Evolutionary conservation across 208 protist genomes (phyloP).

Genomic region (Lotmaria passim): DNA sequence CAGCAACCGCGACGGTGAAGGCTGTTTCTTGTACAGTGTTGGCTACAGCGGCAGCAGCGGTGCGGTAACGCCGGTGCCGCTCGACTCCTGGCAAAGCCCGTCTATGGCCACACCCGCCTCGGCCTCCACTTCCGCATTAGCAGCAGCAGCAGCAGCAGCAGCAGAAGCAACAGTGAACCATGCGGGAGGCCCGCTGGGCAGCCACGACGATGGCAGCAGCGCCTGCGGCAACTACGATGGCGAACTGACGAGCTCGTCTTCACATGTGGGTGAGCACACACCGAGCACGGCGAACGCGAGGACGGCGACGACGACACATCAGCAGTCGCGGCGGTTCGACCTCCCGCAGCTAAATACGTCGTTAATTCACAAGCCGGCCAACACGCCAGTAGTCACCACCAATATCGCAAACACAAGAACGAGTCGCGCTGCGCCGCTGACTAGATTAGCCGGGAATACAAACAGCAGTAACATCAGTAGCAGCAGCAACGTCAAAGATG

Average conservation of each 20-base stretch:
- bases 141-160: not conserved
- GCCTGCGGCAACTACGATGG: not conserved
- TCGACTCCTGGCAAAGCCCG: not conserved
- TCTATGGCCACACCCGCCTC: not conserved
- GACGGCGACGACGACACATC: slow-evolving; percentile 2
- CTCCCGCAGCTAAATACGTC: not conserved
- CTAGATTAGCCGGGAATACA: slow-evolving; percentile 1
- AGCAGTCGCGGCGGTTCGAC: slow-evolving; percentile 4
- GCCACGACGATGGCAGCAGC: not conserved
- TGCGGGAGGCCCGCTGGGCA: too few species aligned
- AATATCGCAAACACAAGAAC: not conserved
- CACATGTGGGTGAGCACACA: slow-evolving; percentile 4
- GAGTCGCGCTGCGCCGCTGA: slow-evolving; percentile 3
- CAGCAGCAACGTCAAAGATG: not conserved
- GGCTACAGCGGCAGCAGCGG: not conserved
- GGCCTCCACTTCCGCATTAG: not conserved
- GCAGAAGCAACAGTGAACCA: not conserved
- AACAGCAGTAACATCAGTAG: too few species aligned
- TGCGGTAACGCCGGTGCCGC: not conserved
- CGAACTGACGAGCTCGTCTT: not conserved
- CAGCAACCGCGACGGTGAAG: not conserved
- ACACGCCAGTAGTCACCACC: not conserved
- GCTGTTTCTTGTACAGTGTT: not conserved
- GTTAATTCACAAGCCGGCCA: not conserved
- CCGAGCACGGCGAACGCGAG: not conserved